These are phyloP conservation scores for Phaeotremella skinneri DNA, from an alignment of 768 basidiomycete genomes.

Conservation along the genomic window DNA sequence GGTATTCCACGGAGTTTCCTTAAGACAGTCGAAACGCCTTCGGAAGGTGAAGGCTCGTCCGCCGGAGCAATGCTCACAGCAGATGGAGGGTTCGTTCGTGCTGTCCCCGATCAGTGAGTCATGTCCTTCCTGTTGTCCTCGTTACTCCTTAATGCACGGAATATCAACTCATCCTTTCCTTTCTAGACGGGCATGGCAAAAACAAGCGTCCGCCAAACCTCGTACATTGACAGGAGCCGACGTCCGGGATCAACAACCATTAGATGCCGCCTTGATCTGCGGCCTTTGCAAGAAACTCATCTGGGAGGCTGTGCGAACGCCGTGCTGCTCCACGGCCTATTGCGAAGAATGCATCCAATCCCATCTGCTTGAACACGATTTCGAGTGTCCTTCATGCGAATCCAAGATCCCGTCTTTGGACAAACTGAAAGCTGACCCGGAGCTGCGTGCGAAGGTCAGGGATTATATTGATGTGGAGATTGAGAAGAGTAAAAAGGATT, in stretches of 20 bases:
- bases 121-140: background rate
- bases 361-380: conserved; percentile 89
- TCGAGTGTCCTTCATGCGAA: conserved; percentile 84
- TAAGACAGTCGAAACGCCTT: conserved; percentile 83
- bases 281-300: conserved; percentile 90
- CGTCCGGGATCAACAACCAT: conserved; percentile 74
- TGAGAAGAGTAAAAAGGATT: conserved; percentile 46
- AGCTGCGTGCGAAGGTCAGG: conserved; percentile 69
- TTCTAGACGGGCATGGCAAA: conserved; percentile 86
- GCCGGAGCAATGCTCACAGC: conserved; percentile 98
- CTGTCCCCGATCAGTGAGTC: conserved; percentile 90
- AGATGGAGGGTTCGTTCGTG: conserved; percentile 95
- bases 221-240: conserved; percentile 83
- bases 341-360: conserved; percentile 98
- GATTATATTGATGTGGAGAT: conserved; percentile 71
- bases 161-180: background rate
- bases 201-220: conserved; percentile 61
- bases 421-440: conserved; percentile 76
- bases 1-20: conserved; percentile 98
- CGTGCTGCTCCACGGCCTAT: conserved; percentile 84
- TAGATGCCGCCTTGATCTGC: conserved; percentile 76
- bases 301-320: conserved; percentile 90
- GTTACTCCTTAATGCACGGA: background rate
- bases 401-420: conserved; percentile 85
- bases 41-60: conserved; percentile 52